A percentile compares a stretch with the other conserved stretches of the same genome.
phyloP scores from a whole-genome alignment of 768 basidiomycete species.

The Strobilomyces echinocephalus region DNA sequence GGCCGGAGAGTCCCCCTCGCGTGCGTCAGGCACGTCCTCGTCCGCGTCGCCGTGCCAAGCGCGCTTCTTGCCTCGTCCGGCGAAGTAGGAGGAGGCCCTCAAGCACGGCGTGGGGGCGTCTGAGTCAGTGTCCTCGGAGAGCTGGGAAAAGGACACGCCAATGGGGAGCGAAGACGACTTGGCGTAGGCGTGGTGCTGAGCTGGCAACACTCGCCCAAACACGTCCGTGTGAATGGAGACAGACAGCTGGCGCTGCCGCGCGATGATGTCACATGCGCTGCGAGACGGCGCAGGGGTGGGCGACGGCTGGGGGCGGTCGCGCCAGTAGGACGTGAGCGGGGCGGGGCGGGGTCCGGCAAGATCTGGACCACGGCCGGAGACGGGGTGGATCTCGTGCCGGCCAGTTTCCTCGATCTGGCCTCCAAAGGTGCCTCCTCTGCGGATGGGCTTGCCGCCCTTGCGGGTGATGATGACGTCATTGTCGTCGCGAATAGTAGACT shows the following conservation, averaged over 20 bases:
- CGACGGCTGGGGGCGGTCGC: conserved; percentile 2
- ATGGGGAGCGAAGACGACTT: background rate
- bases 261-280: conserved; percentile 3
- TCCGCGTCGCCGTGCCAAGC: conserved; percentile 6
- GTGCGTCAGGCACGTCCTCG: background rate
- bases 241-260: conserved; percentile 8
- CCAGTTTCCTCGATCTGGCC: conserved; percentile 6
- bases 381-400: conserved; percentile 1
- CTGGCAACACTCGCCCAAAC: conserved; percentile 7
- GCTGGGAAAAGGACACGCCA: background rate
- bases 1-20: background rate
- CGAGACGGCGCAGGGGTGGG: background rate
- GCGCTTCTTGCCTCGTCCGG: conserved; percentile 16
- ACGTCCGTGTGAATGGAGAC: conserved; percentile 4
- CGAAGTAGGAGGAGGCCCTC: conserved; percentile 9
- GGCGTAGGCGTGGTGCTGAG: background rate
- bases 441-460: conserved; percentile 8
- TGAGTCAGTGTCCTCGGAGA: background rate
- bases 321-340: conserved; percentile 10
- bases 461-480: conserved; percentile 12
- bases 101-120: background rate
- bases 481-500: conserved; percentile 15
- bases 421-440: conserved; percentile 21
- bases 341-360: background rate
- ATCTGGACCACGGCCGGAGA: conserved; percentile 16